A percentile compares a stretch with the other conserved stretches of the same genome.
These are phyloP conservation scores for Nematodospora valgi DNA, from an alignment of 805 yeast genomes.

Conservation along the genomic window DNA sequence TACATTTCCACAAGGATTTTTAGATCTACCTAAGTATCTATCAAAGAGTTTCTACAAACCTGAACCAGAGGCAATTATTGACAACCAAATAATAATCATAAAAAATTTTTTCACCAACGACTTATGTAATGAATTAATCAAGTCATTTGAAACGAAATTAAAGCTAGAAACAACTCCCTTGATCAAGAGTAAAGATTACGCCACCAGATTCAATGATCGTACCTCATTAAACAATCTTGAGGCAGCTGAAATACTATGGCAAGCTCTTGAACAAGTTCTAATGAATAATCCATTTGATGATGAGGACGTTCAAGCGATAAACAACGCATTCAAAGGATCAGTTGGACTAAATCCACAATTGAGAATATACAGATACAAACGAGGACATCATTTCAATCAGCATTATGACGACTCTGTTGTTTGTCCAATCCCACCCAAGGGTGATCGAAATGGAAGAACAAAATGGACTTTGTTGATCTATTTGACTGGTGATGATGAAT, in stretches of 20 bases:
- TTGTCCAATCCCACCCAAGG: slow-evolving; percentile 23
- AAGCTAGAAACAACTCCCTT: slow-evolving; percentile 46
- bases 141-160: slow-evolving; percentile 22
- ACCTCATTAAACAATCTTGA: slow-evolving; percentile 35
- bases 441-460: slow-evolving; percentile 35
- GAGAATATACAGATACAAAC: slow-evolving; percentile 50
- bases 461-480: slow-evolving; percentile 60
- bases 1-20: slow-evolving; percentile 17
- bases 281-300: slow-evolving; percentile 24
- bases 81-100: slow-evolving; percentile 39
- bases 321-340: slow-evolving; percentile 33
- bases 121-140: slow-evolving; percentile 39
- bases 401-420: slow-evolving; percentile 60
- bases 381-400: slow-evolving; percentile 57
- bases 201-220: slow-evolving; percentile 57
- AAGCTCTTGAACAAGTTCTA: slow-evolving; percentile 31
- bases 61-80: slow-evolving; percentile 19
- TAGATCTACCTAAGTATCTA: slow-evolving; percentile 10
- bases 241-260: slow-evolving; percentile 42
- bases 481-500: slow-evolving; percentile 53
- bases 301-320: slow-evolving; percentile 20
- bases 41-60: slow-evolving; percentile 21
- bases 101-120: slow-evolving; percentile 34
- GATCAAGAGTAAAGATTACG: slow-evolving; percentile 48
- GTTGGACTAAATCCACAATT: slow-evolving; percentile 54